Percentiles rank a stretch among this genome's conserved stretches.
Conservation (phyloP, 2,329 filamentous ascomycete genomes). For the Sporothrix pallida region DNA sequence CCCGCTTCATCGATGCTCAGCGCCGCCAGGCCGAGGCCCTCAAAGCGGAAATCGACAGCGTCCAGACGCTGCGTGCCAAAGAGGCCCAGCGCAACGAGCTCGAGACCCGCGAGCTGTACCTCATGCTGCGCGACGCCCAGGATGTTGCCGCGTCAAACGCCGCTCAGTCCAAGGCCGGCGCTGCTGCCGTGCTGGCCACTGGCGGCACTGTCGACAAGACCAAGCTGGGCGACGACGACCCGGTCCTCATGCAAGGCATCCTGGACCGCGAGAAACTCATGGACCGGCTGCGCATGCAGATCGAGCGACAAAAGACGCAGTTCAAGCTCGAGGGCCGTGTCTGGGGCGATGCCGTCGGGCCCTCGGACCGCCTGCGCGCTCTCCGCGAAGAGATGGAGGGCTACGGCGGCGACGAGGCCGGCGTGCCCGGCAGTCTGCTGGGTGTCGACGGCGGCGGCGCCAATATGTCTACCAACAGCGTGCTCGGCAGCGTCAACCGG, state of each 20-base stretch:
- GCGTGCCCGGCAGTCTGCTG: conserved; percentile 53
- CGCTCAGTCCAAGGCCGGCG: conserved; percentile 44
- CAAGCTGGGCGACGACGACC: conserved; percentile 67
- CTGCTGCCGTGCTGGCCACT: conserved; percentile 15
- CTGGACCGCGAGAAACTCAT: conserved; percentile 90
- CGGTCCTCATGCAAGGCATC: conserved; percentile 85
- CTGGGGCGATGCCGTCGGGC: conserved; percentile 81
- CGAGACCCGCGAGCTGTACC: conserved; percentile 93
- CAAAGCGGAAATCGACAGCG: conserved; percentile 85
- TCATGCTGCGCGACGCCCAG: conserved; percentile 97
- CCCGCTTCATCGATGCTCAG: conserved; percentile 87
- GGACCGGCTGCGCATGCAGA: conserved; percentile 90
- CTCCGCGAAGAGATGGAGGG: conserved; percentile 93
- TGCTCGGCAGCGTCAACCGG: conserved; percentile 74
- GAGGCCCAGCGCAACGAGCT: conserved; percentile 94
- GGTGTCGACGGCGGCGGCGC: conserved; percentile 58
- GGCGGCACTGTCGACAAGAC: conserved; percentile 44
- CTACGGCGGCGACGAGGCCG: conserved; percentile 50
- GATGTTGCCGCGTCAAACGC: conserved; percentile 91
- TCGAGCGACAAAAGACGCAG: conserved; percentile 96
- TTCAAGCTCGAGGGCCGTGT: conserved; percentile 94
- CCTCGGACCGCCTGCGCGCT: conserved; percentile 89
- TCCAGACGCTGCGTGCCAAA: conserved; percentile 84
- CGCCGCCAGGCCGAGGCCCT: conserved; percentile 82
- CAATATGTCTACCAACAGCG: conserved; percentile 60